Base-by-base conservation (phyloP, 768 basidiomycete genomes). In the Kwoniella newhampshirensis region DNA sequence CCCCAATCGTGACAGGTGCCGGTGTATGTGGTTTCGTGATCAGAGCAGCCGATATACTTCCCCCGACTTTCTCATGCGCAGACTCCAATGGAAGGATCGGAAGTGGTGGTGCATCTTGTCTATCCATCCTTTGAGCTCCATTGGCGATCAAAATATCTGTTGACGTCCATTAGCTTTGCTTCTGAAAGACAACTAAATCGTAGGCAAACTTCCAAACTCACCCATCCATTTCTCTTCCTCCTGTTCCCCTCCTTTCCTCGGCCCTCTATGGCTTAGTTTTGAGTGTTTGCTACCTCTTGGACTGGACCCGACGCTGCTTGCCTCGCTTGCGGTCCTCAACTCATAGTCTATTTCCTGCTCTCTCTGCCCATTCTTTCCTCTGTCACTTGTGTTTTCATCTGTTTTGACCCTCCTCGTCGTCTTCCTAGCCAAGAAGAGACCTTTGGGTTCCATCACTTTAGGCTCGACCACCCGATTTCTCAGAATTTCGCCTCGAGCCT, bases 171-270 rank as follows among this genome's bases (percentile, higher is more conserved):
- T 17, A 37, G 45, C 44, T 23, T 27, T 40, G 11, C 8, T 54
- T 27, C 21, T 17, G 12, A 17, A 1, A 39, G 20, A 39, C 40
- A 25, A 4, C 20, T 40, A 26, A 15, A 18, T 17, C 9, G 17
- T 21, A 35, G 39, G 23, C 41, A n/a, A 44, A n/a, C 9, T 6
- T 17, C 1, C 6, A 11, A 35, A 52, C 72, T 62, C 46, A 75
- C 74, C 75, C 59, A 76, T 74, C 75, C 75, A 76, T 48, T 66
- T 69, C 7, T 73, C 71, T 13, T 67, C 70, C 2, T 66, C 54
- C 42, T 52, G 48, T 26, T 20, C 41, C 1, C 48, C 35, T 46
- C 46, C 23, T 21, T 28, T 36, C 49, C 48, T 45, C 2, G 43
- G 28, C n/a, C 41, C 44, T 28, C 45, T 42, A n/a, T 54, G n/a